A percentile compares a stretch with the other conserved stretches of the same genome.
phyloP scores from a whole-genome alignment of 2,329 filamentous ascomycete genomes.

The Xylaria sp. region DNA sequence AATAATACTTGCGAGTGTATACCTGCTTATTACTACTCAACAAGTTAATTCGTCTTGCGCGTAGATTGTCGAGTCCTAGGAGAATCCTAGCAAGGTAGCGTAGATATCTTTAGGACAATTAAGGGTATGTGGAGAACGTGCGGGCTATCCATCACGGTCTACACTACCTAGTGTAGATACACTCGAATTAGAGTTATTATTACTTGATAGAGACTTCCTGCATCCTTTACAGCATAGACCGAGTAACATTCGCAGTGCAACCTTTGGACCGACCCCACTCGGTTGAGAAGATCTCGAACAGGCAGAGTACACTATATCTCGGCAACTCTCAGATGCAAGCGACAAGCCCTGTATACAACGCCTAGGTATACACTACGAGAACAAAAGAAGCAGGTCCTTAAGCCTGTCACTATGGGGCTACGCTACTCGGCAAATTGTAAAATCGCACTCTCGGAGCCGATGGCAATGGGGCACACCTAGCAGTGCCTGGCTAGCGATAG shows the following conservation, averaged over 20 bases:
- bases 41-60: conserved; percentile 12
- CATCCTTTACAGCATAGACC: background rate
- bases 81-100: background rate
- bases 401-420: conserved; percentile 19
- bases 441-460: conserved; percentile 19
- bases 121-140: conserved; percentile 31
- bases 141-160: conserved; percentile 19
- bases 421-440: conserved; percentile 29
- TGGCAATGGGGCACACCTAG: background rate
- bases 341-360: conserved; percentile 6
- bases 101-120: conserved; percentile 27
- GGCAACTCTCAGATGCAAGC: conserved; percentile 7
- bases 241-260: conserved; percentile 7
- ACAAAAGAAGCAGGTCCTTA: conserved; percentile 38
- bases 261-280: conserved; percentile 11
- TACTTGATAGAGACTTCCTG: conserved; percentile 14
- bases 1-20: conserved; percentile 9
- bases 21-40: conserved; percentile 26
- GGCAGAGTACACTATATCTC: background rate
- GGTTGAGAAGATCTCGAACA: conserved; percentile 2
- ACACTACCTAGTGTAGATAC: conserved; percentile 15
- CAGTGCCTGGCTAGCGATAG: conserved; percentile 4
- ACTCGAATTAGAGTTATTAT: conserved; percentile 32
- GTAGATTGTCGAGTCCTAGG: conserved; percentile 18
- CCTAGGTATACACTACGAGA: conserved; percentile 7